Base-by-base conservation (phyloP, 192 early-diverging fungal species). In the Coemansia sp. region DNA sequence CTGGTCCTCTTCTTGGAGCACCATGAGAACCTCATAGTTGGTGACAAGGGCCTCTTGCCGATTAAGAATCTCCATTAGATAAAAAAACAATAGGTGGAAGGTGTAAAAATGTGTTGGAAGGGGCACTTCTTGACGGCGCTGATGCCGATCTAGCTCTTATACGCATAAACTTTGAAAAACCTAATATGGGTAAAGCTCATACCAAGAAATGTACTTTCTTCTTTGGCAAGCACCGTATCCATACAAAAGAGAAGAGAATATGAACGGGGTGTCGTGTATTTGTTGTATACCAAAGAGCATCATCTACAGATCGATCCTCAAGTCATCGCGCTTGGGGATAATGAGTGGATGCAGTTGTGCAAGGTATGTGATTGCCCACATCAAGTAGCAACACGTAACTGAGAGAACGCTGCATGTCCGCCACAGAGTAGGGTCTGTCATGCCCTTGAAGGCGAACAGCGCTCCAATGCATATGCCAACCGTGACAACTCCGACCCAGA, bases 311-410 rank as follows among this genome's bases (percentile, higher is more conserved):
- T 83, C 80, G 57, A 83, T 68, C 71, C 89, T 81, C 68, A 92
- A 74, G 75, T 90, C 88, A 52, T 85, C 86, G 38, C 91, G 88
- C 74, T 87, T 91, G 5, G 95, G 95, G 20, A 86, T 79, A 49
- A 96, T 86, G 38, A 96, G 83, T 24, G 95, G 95, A 68, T 96
- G 86, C 5, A 95, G 77, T 87, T 96, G 95, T 41, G 93, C 93
- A 60, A 96, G 77, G 74, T 95, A 96, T 36, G 93, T 95, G 65
- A 96, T 85, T 1, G 91, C 92, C 95, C 95, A 96, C 92, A 91
- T 94, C 73, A 70, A 66, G 50, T 82, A 82, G 76, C 80, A 78
- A 66, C 79, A 81, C n/a, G 70, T 5, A 4, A 76, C 49, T 34
- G 84, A 70, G 33, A 85, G 71, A 58, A 85, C 72, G 2, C 76